Conservation (phyloP, 768 basidiomycete species). For the Botryobasidium botryosum region DNA sequence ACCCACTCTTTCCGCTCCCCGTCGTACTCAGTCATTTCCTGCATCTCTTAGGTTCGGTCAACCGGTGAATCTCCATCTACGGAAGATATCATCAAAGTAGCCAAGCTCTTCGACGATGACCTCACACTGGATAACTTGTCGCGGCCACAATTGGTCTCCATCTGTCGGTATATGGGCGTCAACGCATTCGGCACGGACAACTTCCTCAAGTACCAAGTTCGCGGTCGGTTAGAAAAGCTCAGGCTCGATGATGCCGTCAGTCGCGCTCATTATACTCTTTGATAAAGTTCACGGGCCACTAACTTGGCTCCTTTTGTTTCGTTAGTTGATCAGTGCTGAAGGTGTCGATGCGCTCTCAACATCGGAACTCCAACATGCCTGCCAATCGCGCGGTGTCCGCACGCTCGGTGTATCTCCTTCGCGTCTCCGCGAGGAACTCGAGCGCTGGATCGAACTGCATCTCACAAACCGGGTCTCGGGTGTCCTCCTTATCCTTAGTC, state of each 20-base stretch:
- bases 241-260: conserved; percentile 65
- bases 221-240: conserved; percentile 62
- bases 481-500: conserved; percentile 80
- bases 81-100: conserved; percentile 81
- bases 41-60: conserved; percentile 48
- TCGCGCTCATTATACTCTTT: too few species aligned
- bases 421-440: conserved; percentile 72
- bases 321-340: conserved; percentile 70
- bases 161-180: conserved; percentile 95
- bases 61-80: conserved; percentile 89
- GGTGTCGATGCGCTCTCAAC: conserved; percentile 84
- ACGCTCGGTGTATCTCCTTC: conserved; percentile 78
- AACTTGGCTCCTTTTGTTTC: neutral
- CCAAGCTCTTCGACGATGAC: conserved; percentile 94
- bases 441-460: conserved; percentile 87
- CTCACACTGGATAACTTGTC: conserved; percentile 95
- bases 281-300: neutral
- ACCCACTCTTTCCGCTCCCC: neutral
- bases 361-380: conserved; percentile 80
- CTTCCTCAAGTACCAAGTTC: conserved; percentile 85
- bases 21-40: neutral
- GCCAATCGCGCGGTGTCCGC: conserved; percentile 85
- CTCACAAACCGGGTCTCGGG: conserved; percentile 83
- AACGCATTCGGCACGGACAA: conserved; percentile 99
- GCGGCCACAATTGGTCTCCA: conserved; percentile 92